Base-by-base conservation (phyloP, 768 basidiomycete genomes). In the Gymnopilus dilepis region DNA sequence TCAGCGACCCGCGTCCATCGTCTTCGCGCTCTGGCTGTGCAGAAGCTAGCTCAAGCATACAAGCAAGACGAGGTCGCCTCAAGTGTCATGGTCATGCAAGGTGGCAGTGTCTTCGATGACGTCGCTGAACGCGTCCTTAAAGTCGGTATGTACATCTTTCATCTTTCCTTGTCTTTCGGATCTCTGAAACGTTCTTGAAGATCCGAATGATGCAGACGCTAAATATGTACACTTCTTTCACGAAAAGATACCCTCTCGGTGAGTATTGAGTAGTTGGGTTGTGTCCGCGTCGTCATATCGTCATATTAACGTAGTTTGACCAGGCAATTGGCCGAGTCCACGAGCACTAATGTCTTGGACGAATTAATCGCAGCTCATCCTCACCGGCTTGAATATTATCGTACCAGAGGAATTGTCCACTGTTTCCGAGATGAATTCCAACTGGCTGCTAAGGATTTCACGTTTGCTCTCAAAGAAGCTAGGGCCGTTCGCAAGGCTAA, bases 11-110 rank as follows among this genome's bases (percentile, higher is more conserved):
- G 94, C 33, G 82, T 94, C 41, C 92, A 95, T 70, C 81, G 92
- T 53, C 74, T 96, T 43, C 78, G 94, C 33, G 89, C 86, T 0
- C 81, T 95, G 28, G 94, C 94, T 0, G 92, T 96, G 19, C 90
- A 94, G 74, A 94, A 93, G 72, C 79, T 95, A 40, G 92, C 94
- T 0, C 84, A 88, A 22, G 94, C 94, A 4, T 96, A 96, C 69
- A 87, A 88, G 71, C 82, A 86, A 11, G 94, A 96, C 70, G 94
- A 96, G 73, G 92, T 96, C 68, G 94, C 94, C 1, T 91, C 92
- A 0, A 94, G 91, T 69, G 94, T 96, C 26, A 92, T 95, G 89
- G 87, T 96, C 31, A 96, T 96, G 94, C 94, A 96, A 71, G 93
- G 93, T 37, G 93, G 94, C 4, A 94, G 89, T 63, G 91, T 95